Evolutionary conservation across 306 rosid genomes (phyloP), one percentile per base, ranked within the genome.

Genomic region (Fragaria nilgerrensis): DNA sequence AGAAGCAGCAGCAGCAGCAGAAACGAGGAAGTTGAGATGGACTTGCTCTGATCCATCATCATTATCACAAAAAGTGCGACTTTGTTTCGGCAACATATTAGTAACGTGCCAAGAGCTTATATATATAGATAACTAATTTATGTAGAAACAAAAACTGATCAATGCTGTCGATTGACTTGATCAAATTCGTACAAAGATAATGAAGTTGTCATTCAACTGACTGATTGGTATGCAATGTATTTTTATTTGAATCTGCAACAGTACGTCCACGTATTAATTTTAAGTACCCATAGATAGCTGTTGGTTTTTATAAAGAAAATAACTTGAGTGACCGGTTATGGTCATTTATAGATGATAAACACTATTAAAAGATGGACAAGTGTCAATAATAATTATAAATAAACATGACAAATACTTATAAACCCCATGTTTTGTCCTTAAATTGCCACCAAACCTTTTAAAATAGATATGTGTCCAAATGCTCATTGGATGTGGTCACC

Each of bases 1-100:
- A 74, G 47, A 22, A 39, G 10, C 7, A 64, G 10, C 7, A 64
- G 43, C 20, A 63, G 69, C 14, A 22, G 25, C 29, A 16, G 27
- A 74, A 74, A 37, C 2, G 14, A 37, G n/a, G 37, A 73, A 39
- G 2, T 37, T 37, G 17, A 41, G 77, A 25, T 43, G 69, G 39
- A 45, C 53, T 56, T 74, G 69, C 56, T 39, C 34, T 58, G 77
- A 41, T 25, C 45, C 77, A 23, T 64, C 25, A 17, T 64, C 70
- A 1, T 34, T 17, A 2, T 34, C 45, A 64, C 68, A 61, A 61
- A 22, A 9, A 61, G 16, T 5, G 39, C 2, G 67, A 61, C 20
- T 13, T 61, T 25, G 36, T 61, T 5, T 27, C 25, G 32, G 68
- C 43, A 64, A 11, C 39, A 3, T 15, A 47, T 10, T 32, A 7